Conservation (phyloP, 2,329 filamentous ascomycete species). For the Fusarium robinianum region DNA sequence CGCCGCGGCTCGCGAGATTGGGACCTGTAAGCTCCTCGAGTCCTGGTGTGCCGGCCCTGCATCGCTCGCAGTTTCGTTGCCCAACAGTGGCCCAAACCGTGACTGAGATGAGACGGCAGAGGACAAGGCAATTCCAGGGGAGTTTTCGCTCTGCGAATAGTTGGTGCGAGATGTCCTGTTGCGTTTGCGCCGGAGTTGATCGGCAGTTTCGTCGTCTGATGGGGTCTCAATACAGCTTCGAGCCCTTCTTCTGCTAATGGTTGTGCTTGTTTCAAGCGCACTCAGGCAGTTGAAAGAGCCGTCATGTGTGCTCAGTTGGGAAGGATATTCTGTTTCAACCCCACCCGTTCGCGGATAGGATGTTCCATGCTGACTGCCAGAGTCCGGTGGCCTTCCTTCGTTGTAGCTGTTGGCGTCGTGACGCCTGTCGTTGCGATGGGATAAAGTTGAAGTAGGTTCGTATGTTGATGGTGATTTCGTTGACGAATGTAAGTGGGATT, state of each 20-base stretch:
- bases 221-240: too few relatives aligned
- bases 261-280: too few relatives aligned
- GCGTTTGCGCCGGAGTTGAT: conserved; percentile 11
- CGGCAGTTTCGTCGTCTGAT: conserved; percentile 17
- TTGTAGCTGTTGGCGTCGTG: conserved; percentile 9
- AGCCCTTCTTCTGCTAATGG: too few relatives aligned
- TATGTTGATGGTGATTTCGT: background rate
- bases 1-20: too few relatives aligned
- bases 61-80: too few relatives aligned
- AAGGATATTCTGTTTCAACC: background rate
- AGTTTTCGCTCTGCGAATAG: background rate
- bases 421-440: conserved; percentile 11
- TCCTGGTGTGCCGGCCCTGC: too few relatives aligned
- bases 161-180: conserved; percentile 2
- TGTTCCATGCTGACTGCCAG: background rate
- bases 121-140: background rate
- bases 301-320: background rate
- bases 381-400: conserved; percentile 17
- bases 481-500: conserved; percentile 3
- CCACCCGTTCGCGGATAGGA: conserved; percentile 8
- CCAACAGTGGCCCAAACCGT: too few relatives aligned
- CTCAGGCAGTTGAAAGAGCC: too few relatives aligned
- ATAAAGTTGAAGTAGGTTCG: background rate
- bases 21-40: too few relatives aligned
- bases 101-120: background rate